Evolutionary conservation across 768 basidiomycete species (phyloP).

Genomic region (Rossbeevera mucosa): DNA sequence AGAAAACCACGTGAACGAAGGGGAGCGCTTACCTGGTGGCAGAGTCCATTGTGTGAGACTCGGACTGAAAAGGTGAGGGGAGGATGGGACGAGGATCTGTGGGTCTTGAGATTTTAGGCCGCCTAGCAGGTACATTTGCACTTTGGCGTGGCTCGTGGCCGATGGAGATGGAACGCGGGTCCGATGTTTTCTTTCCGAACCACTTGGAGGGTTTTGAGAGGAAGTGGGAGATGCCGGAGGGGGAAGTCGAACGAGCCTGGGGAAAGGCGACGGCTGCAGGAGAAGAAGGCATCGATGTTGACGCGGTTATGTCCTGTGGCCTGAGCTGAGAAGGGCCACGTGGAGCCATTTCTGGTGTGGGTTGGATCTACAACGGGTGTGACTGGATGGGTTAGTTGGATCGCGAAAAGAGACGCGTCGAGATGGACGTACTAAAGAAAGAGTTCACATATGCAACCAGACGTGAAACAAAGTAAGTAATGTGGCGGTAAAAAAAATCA

Average conservation of each 20-base stretch:
- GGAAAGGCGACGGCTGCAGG: slow-evolving; percentile 38
- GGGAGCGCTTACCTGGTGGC: slow-evolving; percentile 48
- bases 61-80: slow-evolving; percentile 34
- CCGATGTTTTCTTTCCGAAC: slow-evolving; percentile 61
- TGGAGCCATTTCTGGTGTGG: slow-evolving; percentile 40
- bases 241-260: slow-evolving; percentile 55
- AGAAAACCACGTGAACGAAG: background rate
- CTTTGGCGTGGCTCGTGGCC: slow-evolving; percentile 47
- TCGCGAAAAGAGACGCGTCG: slow-evolving; percentile 6
- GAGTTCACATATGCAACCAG: slow-evolving; percentile 12
- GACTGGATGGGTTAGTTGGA: background rate
- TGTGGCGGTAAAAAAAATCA: too few relatives aligned
- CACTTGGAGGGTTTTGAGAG: slow-evolving; percentile 67
- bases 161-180: slow-evolving; percentile 40
- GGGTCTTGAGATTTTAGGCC: slow-evolving; percentile 80
- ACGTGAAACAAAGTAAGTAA: slow-evolving; percentile 22
- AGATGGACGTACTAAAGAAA: slow-evolving; percentile 11
- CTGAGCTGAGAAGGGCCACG: slow-evolving; percentile 43
- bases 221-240: slow-evolving; percentile 59
- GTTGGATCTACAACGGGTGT: background rate
- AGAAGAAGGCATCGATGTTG: slow-evolving; percentile 27
- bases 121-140: slow-evolving; percentile 44
- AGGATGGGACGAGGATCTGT: slow-evolving; percentile 78
- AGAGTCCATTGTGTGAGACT: slow-evolving; percentile 42
- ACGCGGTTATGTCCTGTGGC: slow-evolving; percentile 30